A percentile compares a stretch with the other conserved stretches of the same genome.
Evolutionary conservation across 768 basidiomycete species (phyloP).

Genomic region (Hortiboletus campestris): DNA sequence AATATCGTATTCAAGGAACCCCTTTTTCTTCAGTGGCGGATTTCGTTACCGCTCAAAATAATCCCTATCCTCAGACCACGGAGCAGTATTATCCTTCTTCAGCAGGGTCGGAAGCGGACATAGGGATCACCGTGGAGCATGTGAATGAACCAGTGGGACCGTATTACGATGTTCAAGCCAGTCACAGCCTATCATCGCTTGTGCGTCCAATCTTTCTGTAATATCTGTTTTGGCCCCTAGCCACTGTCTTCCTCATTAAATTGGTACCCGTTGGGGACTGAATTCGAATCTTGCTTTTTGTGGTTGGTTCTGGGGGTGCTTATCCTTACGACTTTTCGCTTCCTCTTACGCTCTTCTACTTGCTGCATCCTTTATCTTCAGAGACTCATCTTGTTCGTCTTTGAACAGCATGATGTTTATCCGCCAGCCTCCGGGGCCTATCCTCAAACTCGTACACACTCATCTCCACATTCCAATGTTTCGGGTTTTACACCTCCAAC

Average conservation of each 20-base stretch:
- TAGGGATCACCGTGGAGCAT: constrained; percentile 21
- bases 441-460: constrained; percentile 8
- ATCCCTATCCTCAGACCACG: constrained; percentile 1
- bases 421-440: background rate
- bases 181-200: constrained; percentile 22
- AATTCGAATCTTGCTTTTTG: background rate
- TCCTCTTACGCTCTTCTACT: background rate
- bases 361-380: background rate
- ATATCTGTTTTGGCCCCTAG: background rate
- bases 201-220: constrained; percentile 15
- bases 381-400: background rate
- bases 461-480: constrained; percentile 21
- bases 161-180: constrained; percentile 15
- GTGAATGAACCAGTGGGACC: constrained; percentile 4
- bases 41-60: background rate
- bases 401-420: constrained; percentile 17
- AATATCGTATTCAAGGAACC: background rate
- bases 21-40: constrained; percentile 6
- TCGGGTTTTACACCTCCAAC: constrained; percentile 23
- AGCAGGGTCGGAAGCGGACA: background rate
- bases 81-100: constrained; percentile 6
- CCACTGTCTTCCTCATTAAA: background rate
- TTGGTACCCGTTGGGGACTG: too few relatives aligned
- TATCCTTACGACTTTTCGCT: background rate
- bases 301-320: background rate